A percentile compares a stretch with the other conserved stretches of the same genome.
Evolutionary conservation across 768 basidiomycete species (phyloP).

Genomic region (Auricularia sp.): DNA sequence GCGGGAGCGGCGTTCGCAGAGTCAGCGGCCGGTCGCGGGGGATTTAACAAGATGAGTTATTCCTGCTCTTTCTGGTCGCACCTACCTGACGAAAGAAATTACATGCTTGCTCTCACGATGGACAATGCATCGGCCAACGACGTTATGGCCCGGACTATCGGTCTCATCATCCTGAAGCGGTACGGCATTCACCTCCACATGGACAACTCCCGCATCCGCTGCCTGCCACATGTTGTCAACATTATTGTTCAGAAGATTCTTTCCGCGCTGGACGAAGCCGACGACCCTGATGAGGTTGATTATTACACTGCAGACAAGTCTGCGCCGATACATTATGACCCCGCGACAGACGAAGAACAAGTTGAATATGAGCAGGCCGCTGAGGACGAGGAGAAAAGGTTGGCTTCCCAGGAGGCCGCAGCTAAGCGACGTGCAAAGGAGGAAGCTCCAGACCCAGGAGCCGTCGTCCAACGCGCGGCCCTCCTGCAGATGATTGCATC

Average conservation of each 20-base stretch:
- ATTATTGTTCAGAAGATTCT: constrained; percentile 28
- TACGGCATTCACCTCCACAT: constrained; percentile 16
- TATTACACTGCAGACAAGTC: constrained; percentile 21
- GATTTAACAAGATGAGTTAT: constrained; percentile 27
- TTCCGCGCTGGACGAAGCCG: constrained; percentile 15
- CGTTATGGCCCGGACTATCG: constrained; percentile 20
- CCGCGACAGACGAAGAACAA: constrained; percentile 16
- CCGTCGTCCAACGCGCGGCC: constrained; percentile 10
- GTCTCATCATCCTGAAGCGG: constrained; percentile 11
- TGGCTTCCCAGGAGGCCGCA: not conserved
- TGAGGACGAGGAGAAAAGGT: constrained; percentile 13
- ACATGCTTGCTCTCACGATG: constrained; percentile 19
- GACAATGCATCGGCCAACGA: constrained; percentile 29
- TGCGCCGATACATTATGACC: constrained; percentile 23
- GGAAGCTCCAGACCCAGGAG: constrained; percentile 14
- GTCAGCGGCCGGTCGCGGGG: constrained; percentile 15
- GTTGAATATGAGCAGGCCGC: constrained; percentile 11
- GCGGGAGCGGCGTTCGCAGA: constrained; percentile 23
- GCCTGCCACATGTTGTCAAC: constrained; percentile 27
- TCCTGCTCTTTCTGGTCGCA: not conserved
- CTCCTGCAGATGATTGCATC: constrained; percentile 13
- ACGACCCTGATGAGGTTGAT: constrained; percentile 19
- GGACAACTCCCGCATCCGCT: constrained; percentile 25
- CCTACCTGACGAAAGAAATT: not conserved
- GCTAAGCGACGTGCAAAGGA: constrained; percentile 5